phyloP scores from a whole-genome alignment of 257 asterid genomes.

The Solanum lignicaule region DNA sequence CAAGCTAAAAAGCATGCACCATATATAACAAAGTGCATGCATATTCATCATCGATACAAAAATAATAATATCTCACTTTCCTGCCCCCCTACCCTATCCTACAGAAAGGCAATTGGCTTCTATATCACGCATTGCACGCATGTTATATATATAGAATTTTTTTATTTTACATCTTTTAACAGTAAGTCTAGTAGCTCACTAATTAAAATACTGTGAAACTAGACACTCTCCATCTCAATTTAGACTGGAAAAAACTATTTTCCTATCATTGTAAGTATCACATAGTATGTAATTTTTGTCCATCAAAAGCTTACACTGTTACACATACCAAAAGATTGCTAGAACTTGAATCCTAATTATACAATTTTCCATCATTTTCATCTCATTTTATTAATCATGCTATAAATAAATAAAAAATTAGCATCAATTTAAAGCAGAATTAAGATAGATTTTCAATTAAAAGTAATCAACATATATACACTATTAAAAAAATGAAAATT shows the following conservation, averaged over 20 bases:
- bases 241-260: neutral
- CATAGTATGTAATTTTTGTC: no score
- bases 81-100: neutral
- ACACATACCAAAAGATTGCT: neutral
- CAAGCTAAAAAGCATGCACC: neutral
- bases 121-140: neutral
- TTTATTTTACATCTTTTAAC: neutral
- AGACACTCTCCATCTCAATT: neutral
- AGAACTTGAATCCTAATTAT: neutral
- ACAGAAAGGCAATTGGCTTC: neutral
- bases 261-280: neutral
- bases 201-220: neutral
- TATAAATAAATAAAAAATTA: neutral
- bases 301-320: neutral
- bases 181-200: neutral
- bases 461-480: neutral
- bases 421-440: neutral
- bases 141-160: neutral
- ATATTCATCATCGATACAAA: constrained; percentile 26
- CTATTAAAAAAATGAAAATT: neutral
- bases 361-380: neutral
- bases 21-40: constrained; percentile 19
- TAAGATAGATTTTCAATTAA: neutral
- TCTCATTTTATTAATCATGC: neutral
- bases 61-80: neutral